Base-by-base conservation (phyloP, 192 early-diverging fungal species). In the Backusella parvicylindrica region DNA sequence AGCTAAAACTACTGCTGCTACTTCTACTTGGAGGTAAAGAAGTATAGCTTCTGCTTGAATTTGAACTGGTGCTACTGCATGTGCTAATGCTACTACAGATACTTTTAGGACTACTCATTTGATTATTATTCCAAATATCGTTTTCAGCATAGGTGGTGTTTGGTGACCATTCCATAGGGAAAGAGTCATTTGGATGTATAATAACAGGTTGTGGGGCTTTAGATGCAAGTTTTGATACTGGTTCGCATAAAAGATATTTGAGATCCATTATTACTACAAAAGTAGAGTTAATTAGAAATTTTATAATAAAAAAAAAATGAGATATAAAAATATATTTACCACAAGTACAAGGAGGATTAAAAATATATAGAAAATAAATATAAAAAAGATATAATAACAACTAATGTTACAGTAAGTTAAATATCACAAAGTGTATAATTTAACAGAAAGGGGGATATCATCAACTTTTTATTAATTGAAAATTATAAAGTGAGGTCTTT, bases 211-310 rank as follows among this genome's bases (percentile, higher is more conserved):
- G 33, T 38, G 32, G 32, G 32, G 66, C 66, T 23, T 47, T 70
- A 30, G 37, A 36, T 30, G 68, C 41, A 30, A 47, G 70, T 16
- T 49, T 56, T 21, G 43, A 49, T 33, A 49, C 49, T 32, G 70
- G 70, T 56, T 56, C 43, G 31, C 47, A 71, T 71, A 71, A 56
- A 56, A 71, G 70, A 71, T 56, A 71, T 56, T 71, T 71, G 50
- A 71, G 43, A 56, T 71, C 70, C 70, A 71, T 71, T 30, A 71
- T 47, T 47, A 70, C 53, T 60, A 60, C 12, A 60, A 28, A 60
- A 26, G 11, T 60, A 28, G 23, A 60, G 28, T 28, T 60, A 28
- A 60, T 60, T 60, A 60, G 53, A 60, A 60, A 13, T 8, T 11
- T 23, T 6, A 28, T 60, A 26, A n/a, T n/a, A n/a, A n/a, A n/a